phyloP scores from a whole-genome alignment of 2,329 filamentous ascomycete genomes.

The Corinectria fuckeliana region DNA sequence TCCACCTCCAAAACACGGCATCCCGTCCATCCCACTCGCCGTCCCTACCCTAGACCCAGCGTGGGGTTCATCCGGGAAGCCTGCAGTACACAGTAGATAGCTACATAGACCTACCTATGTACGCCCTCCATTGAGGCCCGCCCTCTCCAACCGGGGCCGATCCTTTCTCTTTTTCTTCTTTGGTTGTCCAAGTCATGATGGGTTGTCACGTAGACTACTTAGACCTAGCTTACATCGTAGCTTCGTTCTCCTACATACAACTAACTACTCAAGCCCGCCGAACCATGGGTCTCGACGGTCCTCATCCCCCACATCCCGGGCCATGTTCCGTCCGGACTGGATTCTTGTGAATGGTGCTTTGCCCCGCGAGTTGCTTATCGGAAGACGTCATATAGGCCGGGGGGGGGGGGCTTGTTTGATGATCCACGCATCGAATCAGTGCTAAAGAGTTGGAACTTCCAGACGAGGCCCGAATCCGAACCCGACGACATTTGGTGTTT shows the following conservation, averaged over 20 bases:
- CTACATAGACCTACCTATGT: too few relatives aligned
- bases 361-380: neutral
- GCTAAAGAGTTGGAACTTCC: neutral
- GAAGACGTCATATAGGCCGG: neutral
- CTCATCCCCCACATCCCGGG: neutral
- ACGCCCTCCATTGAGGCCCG: neutral
- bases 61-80: constrained; percentile 8
- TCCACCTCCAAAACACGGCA: neutral
- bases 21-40: neutral
- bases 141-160: neutral
- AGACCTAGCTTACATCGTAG: too few relatives aligned
- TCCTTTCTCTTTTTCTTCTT: neutral
- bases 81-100: neutral
- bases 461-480: neutral
- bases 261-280: too few relatives aligned
- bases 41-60: constrained; percentile 9
- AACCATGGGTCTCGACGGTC: neutral
- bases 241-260: too few relatives aligned
- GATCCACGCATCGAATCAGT: neutral
- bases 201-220: too few relatives aligned
- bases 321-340: constrained; percentile 12
- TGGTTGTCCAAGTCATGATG: neutral
- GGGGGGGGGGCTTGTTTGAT: too few relatives aligned
- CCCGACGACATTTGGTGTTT: neutral
- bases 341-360: neutral